Percentiles rank a stretch among this genome's conserved stretches.
These are phyloP conservation scores for Cetraspora pellucida DNA, from an alignment of 192 early-diverging fungal species.

Conservation along the genomic window DNA sequence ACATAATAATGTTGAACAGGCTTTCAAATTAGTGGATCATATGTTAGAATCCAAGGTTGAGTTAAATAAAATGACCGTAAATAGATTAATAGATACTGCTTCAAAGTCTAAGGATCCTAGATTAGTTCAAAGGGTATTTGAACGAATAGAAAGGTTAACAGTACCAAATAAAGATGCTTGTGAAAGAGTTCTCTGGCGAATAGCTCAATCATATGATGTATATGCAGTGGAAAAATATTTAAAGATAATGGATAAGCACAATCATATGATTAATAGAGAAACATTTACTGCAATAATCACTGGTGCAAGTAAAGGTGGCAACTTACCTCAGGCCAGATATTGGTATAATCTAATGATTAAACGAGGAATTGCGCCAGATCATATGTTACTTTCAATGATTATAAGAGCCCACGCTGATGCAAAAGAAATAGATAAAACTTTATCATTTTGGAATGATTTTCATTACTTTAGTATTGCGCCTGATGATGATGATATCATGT, in stretches of 20 bases:
- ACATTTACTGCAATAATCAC: conserved; percentile 22
- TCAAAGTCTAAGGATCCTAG: not conserved
- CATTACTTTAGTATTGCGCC: not conserved
- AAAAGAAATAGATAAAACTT: not conserved
- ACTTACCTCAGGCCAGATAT: not conserved
- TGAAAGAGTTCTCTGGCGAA: conserved; percentile 14
- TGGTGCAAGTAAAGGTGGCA: not conserved
- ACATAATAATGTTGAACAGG: conserved; percentile 12
- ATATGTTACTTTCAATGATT: not conserved
- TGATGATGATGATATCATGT: conserved; percentile 5
- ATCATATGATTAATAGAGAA: not conserved
- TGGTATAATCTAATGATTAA: conserved; percentile 18
- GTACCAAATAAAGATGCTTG: not conserved
- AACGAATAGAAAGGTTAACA: not conserved
- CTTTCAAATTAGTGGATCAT: conserved; percentile 29
- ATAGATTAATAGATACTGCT: conserved; percentile 24
- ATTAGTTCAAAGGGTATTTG: conserved; percentile 1
- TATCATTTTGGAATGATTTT: conserved; percentile 25
- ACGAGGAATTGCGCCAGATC: not conserved
- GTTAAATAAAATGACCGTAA: conserved; percentile 35
- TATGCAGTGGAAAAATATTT: not conserved
- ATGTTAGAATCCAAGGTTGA: conserved; percentile 30
- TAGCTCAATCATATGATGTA: not conserved
- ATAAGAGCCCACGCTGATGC: not conserved
- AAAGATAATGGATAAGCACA: conserved; percentile 10